A percentile compares a stretch with the other conserved stretches of the same genome.
phyloP scores from a whole-genome alignment of 805 yeast genomes.

The Candida montana region DNA sequence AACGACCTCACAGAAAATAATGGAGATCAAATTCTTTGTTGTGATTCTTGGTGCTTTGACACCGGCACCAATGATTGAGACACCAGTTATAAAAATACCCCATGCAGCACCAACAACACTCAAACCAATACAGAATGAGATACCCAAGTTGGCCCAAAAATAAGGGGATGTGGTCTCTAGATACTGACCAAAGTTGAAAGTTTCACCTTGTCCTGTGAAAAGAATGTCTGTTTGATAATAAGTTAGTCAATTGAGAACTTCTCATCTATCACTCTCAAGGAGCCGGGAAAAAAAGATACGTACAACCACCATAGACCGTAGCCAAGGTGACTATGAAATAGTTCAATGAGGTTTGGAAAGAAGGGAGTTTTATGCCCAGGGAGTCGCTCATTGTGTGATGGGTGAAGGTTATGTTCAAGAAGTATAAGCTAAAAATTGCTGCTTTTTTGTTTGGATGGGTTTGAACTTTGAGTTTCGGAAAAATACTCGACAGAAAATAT shows the following conservation, averaged over 20 bases:
- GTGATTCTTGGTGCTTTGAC: conserved; percentile 96
- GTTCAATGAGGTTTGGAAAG: conserved; percentile 14
- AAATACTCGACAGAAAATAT: too few species aligned
- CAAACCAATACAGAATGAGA: conserved; percentile 85
- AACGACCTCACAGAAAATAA: conserved; percentile 98
- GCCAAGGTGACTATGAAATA: conserved; percentile 14
- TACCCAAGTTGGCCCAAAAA: conserved; percentile 94
- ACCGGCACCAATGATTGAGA: conserved; percentile 95
- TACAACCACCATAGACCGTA: conserved; percentile 24
- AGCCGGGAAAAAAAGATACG: conserved; percentile 6
- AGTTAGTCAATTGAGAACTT: conserved; percentile 1
- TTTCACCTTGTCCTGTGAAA: conserved; percentile 89
- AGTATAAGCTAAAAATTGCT: not conserved
- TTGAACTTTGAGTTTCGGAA: not conserved
- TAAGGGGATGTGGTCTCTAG: conserved; percentile 85
- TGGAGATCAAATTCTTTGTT: conserved; percentile 91
- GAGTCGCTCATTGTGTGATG: conserved; percentile 13
- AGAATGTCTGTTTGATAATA: conserved; percentile 30
- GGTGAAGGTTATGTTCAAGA: too few species aligned
- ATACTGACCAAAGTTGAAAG: conserved; percentile 87
- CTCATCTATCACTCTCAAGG: conserved; percentile 16
- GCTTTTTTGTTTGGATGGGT: not conserved
- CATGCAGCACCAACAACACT: conserved; percentile 98
- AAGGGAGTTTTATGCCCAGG: conserved; percentile 16
- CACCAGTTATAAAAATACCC: conserved; percentile 96